A percentile compares a stretch with the other conserved stretches of the same genome.
phyloP scores from a whole-genome alignment of 345 rosid genomes.

The Syzygium aqueum region DNA sequence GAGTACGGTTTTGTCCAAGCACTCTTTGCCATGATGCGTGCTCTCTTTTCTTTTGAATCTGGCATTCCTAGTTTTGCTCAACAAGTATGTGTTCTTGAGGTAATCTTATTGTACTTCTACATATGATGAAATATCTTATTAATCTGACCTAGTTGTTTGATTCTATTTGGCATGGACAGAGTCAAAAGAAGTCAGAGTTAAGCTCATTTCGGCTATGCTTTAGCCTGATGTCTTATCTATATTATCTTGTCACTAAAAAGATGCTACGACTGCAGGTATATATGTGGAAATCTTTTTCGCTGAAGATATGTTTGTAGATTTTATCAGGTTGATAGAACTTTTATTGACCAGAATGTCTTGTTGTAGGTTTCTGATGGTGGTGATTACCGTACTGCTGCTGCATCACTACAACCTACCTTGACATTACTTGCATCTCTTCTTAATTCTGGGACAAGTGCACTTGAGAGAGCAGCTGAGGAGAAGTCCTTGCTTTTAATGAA shows the following conservation, averaged over 20 bases:
- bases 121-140: not conserved
- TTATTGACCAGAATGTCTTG: conserved; percentile 1
- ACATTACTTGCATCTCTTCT: conserved; percentile 53
- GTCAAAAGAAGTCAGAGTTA: conserved; percentile 52
- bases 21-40: conserved; percentile 66
- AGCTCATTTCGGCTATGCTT: conserved; percentile 52
- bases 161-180: conserved; percentile 22
- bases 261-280: conserved; percentile 72
- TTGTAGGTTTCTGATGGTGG: conserved; percentile 47
- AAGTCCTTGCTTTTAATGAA: conserved; percentile 71
- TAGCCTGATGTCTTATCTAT: conserved; percentile 72
- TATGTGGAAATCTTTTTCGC: not conserved
- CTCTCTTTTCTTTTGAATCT: conserved; percentile 45
- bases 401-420: conserved; percentile 66
- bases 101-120: conserved; percentile 7
- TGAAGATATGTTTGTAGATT: not conserved
- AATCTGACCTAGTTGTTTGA: not conserved
- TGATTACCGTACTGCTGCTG: conserved; percentile 31
- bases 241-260: conserved; percentile 72
- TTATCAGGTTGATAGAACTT: not conserved
- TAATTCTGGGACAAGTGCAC: conserved; percentile 46
- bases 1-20: conserved; percentile 86
- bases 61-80: conserved; percentile 17
- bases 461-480: conserved; percentile 87
- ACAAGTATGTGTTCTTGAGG: conserved; percentile 32